These are phyloP conservation scores for Aspergillus olivimuriae DNA, from an alignment of 495 filamentous ascomycete species.

Conservation along the genomic window DNA sequence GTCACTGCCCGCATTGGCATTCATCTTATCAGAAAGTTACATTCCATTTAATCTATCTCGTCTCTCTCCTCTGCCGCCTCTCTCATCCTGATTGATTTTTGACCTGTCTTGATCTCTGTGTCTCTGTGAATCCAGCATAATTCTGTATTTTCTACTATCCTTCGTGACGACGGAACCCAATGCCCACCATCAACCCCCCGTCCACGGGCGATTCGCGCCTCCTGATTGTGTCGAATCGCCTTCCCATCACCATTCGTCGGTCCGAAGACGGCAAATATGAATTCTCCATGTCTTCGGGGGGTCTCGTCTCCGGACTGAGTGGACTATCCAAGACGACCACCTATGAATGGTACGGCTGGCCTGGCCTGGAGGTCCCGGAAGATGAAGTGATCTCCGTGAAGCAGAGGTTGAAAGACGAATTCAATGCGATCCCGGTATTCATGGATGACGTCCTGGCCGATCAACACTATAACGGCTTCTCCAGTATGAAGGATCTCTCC, in stretches of 20 bases:
- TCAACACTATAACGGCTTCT: constrained; percentile 80
- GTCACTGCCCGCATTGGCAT: too few species aligned
- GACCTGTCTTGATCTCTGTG: too few species aligned
- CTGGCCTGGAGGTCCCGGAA: constrained; percentile 77
- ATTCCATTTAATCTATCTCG: too few species aligned
- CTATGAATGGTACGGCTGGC: constrained; percentile 98
- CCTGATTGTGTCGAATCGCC: constrained; percentile 85
- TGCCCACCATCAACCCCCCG: too few species aligned
- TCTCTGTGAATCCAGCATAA: too few species aligned
- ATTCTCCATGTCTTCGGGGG: constrained; percentile 93
- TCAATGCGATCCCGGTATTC: constrained; percentile 69
- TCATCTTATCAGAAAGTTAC: too few species aligned
- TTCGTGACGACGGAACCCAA: too few species aligned
- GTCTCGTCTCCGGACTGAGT: constrained; percentile 83
- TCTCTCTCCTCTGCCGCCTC: too few species aligned
- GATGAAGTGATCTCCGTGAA: constrained; percentile 57
- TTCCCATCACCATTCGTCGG: constrained; percentile 92
- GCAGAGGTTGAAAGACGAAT: constrained; percentile 63
- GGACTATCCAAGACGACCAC: constrained; percentile 85
- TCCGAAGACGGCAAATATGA: constrained; percentile 76
- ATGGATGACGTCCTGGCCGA: constrained; percentile 74
- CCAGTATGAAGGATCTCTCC: too few species aligned
- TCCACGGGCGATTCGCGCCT: too few species aligned
- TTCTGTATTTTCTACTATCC: too few species aligned
- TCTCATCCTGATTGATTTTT: too few species aligned